Base-by-base conservation (phyloP, 495 filamentous ascomycete genomes). In the Penicillium goetzii region DNA sequence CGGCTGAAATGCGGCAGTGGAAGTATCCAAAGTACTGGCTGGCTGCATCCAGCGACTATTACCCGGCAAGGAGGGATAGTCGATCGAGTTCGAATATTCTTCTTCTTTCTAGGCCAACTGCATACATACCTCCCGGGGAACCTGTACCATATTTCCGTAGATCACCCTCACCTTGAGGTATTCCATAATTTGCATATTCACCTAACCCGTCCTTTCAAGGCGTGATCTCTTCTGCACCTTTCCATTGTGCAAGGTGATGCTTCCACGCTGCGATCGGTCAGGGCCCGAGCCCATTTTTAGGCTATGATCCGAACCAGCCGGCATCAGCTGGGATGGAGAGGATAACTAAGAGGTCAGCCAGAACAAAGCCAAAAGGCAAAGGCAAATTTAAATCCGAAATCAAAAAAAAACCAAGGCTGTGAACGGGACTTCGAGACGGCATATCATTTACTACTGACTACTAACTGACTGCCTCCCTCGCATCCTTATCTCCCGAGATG, bases 81-180 rank as follows among this genome's bases (percentile, higher is more conserved):
- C 55, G 60, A 67, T 60, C 59, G 65, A 61, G 49, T 23, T 47
- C 43, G 43, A 47, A 17, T 15, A 40, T 40, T 40, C 12, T 40
- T 66, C 45, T 64, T 38, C 64, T 66, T 69, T 58, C 56, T 53
- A 68, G 60, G 33, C 66, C 47, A 60, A 30, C 64, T 52, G 63
- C 67, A 72, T 72, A 62, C 43, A 47, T 47, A 47, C 43, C 36
- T 17, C 36, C 68, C 65, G 70, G 70, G 68, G 70, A 72, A 68
- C 60, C 43, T 60, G 19, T 38, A 17, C 38, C 30, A 58, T 64
- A 60, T 52, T 66, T 68, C 67, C 65, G 65, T 58, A 40, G 43
- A 62, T 63, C 43, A 49, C 41, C 40, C 58, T 52, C 58, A 23
- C 47, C 33, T 23, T 25, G 21, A 47, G 12, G 21, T 12, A 23